Percentiles rank a stretch among this genome's conserved stretches.
Conservation (phyloP, 352 stramenopile species). For the Globisporangium lucens region DNA sequence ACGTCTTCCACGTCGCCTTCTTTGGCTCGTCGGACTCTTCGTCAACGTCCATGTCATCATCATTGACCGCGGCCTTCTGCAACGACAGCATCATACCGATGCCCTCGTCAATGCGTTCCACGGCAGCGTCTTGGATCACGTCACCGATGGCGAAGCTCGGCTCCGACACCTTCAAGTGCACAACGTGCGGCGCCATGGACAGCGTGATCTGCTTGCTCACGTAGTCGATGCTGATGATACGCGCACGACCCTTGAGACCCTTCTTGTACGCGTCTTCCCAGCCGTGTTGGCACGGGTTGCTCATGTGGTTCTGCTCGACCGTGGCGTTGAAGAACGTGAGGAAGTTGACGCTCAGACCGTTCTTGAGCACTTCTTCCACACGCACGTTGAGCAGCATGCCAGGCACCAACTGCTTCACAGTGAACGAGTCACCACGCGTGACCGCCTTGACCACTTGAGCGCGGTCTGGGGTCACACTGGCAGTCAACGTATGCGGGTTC, state of each 20-base stretch:
- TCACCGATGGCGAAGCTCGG: conserved; percentile 60
- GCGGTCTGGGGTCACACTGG: conserved; percentile 64
- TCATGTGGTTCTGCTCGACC: conserved; percentile 90
- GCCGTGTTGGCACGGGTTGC: conserved; percentile 64
- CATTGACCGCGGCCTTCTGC: conserved; percentile 25
- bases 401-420: conserved; percentile 85
- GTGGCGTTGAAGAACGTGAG: conserved; percentile 86
- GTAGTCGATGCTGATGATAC: conserved; percentile 81
- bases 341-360: conserved; percentile 86
- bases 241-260: conserved; percentile 79
- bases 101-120: conserved; percentile 81
- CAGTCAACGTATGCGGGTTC: conserved; percentile 76
- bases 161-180: conserved; percentile 70
- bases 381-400: conserved; percentile 92
- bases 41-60: conserved; percentile 56
- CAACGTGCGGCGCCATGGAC: conserved; percentile 86
- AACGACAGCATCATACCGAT: conserved; percentile 88
- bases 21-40: conserved; percentile 28
- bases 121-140: conserved; percentile 58
- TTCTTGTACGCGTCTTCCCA: conserved; percentile 80
- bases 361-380: conserved; percentile 88
- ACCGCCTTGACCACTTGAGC: conserved; percentile 70
- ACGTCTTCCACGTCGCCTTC: conserved; percentile 76
- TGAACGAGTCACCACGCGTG: conserved; percentile 81
- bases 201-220: conserved; percentile 73